These are phyloP conservation scores for Setaria viridis DNA, from an alignment of 202 grass and related monocot species.

Conservation along the genomic window DNA sequence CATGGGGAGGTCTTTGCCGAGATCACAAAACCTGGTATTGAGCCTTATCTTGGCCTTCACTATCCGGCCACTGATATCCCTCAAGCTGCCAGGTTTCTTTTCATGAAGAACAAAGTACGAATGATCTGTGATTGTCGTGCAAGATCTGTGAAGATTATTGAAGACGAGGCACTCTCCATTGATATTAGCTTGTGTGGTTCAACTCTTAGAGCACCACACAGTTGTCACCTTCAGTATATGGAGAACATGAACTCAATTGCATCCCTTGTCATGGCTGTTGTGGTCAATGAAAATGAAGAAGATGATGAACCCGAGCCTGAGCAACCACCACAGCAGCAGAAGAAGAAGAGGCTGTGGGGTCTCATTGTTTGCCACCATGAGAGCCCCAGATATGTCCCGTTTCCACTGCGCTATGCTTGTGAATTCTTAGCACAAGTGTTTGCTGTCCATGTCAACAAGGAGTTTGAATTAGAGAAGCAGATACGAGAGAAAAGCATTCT, in stretches of 20 bases:
- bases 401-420: conserved; percentile 90
- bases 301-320: conserved; percentile 52
- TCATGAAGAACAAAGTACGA: conserved; percentile 96
- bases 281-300: conserved; percentile 74
- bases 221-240: conserved; percentile 97
- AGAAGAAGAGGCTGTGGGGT: conserved; percentile 88
- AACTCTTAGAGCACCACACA: conserved; percentile 82
- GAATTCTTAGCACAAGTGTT: conserved; percentile 96
- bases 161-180: conserved; percentile 72
- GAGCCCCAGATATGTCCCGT: conserved; percentile 86
- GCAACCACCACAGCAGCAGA: conserved; percentile 59
- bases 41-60: conserved; percentile 89
- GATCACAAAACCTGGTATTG: conserved; percentile 86
- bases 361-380: conserved; percentile 94
- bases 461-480: conserved; percentile 87
- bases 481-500: conserved; percentile 89
- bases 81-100: conserved; percentile 91
- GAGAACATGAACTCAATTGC: conserved; percentile 98
- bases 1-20: conserved; percentile 89
- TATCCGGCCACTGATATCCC: conserved; percentile 97
- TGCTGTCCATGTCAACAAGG: conserved; percentile 92
- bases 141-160: conserved; percentile 69
- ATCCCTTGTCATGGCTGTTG: conserved; percentile 92
- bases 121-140: conserved; percentile 95
- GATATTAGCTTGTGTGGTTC: conserved; percentile 91